These are phyloP conservation scores for Picea glauca DNA, from an alignment of 75 land plant species.

Conservation along the genomic window DNA sequence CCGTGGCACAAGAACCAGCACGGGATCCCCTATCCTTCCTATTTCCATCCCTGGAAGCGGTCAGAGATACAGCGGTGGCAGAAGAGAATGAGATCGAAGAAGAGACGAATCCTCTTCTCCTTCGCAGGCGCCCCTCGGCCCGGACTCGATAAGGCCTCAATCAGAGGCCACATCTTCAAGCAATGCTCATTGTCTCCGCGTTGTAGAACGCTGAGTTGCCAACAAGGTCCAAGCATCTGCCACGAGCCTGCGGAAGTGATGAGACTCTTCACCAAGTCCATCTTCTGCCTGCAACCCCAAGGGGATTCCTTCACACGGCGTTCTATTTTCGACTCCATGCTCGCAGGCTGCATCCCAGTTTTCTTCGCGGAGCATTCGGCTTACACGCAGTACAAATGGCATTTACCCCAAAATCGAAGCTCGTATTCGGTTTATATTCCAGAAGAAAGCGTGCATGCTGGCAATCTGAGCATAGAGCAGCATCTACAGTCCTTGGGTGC, in stretches of 20 bases:
- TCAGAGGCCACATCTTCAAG: slow-evolving; percentile 26
- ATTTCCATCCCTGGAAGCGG: slow-evolving; percentile 57
- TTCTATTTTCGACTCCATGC: slow-evolving; percentile 73
- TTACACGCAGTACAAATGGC: slow-evolving; percentile 70
- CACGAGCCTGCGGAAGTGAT: slow-evolving; percentile 41
- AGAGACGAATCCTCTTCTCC: slow-evolving; percentile 42
- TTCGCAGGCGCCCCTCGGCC: slow-evolving; percentile 61
- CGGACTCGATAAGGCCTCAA: slow-evolving; percentile 34
- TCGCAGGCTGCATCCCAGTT: slow-evolving; percentile 80
- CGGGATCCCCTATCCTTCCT: slow-evolving; percentile 73
- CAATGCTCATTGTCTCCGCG: slow-evolving; percentile 36
- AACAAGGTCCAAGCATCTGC: slow-evolving; percentile 23
- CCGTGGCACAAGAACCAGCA: slow-evolving; percentile 42
- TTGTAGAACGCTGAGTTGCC: slow-evolving; percentile 40
- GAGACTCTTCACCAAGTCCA: slow-evolving; percentile 33
- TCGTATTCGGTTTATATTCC: slow-evolving; percentile 40
- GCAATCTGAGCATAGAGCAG: slow-evolving; percentile 25
- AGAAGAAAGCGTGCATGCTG: slow-evolving; percentile 8
- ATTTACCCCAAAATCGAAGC: slow-evolving; percentile 24
- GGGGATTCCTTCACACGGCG: slow-evolving; percentile 70
- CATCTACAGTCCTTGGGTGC: slow-evolving; percentile 31
- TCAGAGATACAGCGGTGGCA: slow-evolving; percentile 61
- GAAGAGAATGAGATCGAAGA: slow-evolving; percentile 9
- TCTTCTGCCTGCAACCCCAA: slow-evolving; percentile 71
- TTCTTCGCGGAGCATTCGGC: slow-evolving; percentile 70